phyloP scores from a whole-genome alignment of 2,329 filamentous ascomycete species.

The Plectosphaerella cucumerina region DNA sequence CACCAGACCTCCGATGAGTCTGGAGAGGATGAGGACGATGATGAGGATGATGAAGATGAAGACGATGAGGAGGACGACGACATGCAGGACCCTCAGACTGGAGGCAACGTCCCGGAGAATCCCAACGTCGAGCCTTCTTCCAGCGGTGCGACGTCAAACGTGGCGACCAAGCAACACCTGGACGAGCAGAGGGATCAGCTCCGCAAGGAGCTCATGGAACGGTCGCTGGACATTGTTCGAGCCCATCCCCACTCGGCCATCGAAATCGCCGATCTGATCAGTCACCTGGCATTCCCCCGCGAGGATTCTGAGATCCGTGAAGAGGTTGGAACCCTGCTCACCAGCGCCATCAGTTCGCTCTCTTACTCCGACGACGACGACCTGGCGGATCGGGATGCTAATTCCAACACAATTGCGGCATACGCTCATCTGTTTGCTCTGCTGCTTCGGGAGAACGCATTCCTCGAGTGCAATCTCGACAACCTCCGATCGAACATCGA shows the following conservation, averaged over 20 bases:
- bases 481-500: conserved; percentile 73
- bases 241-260: conserved; percentile 85
- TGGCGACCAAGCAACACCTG: conserved; percentile 68
- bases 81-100: neutral
- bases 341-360: conserved; percentile 75
- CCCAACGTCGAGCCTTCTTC: conserved; percentile 8
- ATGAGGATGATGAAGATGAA: conserved; percentile 10
- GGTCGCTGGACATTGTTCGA: conserved; percentile 84
- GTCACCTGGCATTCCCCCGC: conserved; percentile 62
- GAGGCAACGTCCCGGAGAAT: conserved; percentile 12
- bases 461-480: conserved; percentile 73
- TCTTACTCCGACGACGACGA: conserved; percentile 33
- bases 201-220: conserved; percentile 76
- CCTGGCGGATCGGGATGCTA: conserved; percentile 61
- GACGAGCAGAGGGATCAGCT: conserved; percentile 71
- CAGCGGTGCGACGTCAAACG: too few species aligned
- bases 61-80: conserved; percentile 9
- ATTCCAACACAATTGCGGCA: conserved; percentile 65
- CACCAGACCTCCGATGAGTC: conserved; percentile 19
- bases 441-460: conserved; percentile 75
- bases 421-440: conserved; percentile 90
- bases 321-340: conserved; percentile 78
- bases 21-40: conserved; percentile 19
- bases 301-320: conserved; percentile 52
- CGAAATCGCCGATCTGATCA: conserved; percentile 83